phyloP scores from a whole-genome alignment of 192 early-diverging fungal species.

The Rhizoclosmatium sp. region DNA sequence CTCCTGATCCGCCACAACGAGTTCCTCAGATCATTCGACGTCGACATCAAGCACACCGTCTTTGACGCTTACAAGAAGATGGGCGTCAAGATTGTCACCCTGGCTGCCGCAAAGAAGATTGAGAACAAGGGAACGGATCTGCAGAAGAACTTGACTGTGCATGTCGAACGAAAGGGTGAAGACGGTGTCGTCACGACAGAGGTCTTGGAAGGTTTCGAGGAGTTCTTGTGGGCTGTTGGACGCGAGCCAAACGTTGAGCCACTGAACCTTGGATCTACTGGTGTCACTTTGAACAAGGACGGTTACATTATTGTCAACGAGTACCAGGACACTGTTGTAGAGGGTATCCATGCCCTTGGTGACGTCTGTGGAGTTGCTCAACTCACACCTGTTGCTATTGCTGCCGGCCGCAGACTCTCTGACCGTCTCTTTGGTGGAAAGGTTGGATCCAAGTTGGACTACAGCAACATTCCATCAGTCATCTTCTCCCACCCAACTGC shows the following conservation, averaged over 20 bases:
- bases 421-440: constrained; percentile 91
- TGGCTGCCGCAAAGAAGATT: constrained; percentile 68
- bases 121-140: constrained; percentile 59
- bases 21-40: constrained; percentile 90
- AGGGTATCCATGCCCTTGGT: constrained; percentile 87
- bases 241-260: constrained; percentile 76
- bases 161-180: constrained; percentile 33
- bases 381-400: constrained; percentile 97
- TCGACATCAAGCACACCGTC: constrained; percentile 67
- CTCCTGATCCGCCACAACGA: constrained; percentile 86
- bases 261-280: constrained; percentile 74
- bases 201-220: constrained; percentile 73
- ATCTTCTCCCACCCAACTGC: constrained; percentile 91
- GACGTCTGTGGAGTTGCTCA: constrained; percentile 92
- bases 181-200: constrained; percentile 38
- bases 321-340: constrained; percentile 80
- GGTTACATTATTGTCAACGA: constrained; percentile 86
- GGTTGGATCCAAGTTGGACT: constrained; percentile 83
- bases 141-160: constrained; percentile 56
- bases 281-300: constrained; percentile 66
- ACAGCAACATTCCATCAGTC: constrained; percentile 93
- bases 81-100: constrained; percentile 83
- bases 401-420: constrained; percentile 87
- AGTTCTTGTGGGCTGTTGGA: constrained; percentile 92
- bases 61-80: constrained; percentile 62